Conservation (phyloP, 139 green algal species). For the Chlorella sorokiniana region DNA sequence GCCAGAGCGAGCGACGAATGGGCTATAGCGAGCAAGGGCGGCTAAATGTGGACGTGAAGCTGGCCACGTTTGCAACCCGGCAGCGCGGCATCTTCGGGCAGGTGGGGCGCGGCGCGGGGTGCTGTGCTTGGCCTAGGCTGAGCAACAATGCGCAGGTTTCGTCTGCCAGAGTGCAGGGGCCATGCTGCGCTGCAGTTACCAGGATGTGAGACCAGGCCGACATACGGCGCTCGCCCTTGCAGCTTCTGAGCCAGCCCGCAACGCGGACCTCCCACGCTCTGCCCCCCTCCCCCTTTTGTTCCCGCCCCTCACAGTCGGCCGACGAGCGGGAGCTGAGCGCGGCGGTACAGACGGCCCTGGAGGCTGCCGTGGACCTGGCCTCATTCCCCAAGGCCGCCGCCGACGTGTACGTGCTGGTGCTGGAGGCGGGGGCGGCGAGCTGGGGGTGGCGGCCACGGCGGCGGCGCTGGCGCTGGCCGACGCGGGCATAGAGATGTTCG, state of each 20-base stretch:
- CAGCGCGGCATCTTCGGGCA: constrained; percentile 41
- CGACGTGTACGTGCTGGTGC: constrained; percentile 71
- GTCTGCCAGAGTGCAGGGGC: too few relatives aligned
- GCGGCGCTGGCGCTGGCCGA: constrained; percentile 76
- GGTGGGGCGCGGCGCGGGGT: background rate
- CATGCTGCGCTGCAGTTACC: too few relatives aligned
- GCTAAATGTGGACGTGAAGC: constrained; percentile 70
- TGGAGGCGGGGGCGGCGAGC: constrained; percentile 73
- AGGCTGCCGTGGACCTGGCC: constrained; percentile 53
- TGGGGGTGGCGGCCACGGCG: constrained; percentile 57
- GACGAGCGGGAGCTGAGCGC: constrained; percentile 35
- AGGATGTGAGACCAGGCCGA: too few relatives aligned
- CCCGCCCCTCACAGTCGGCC: constrained; percentile 12
- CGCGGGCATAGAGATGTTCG: constrained; percentile 73
- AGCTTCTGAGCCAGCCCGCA: too few relatives aligned
- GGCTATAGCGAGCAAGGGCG: constrained; percentile 65
- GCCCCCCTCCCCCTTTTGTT: background rate
- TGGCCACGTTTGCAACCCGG: constrained; percentile 63
- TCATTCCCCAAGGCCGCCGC: constrained; percentile 73
- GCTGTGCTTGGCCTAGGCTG: too few relatives aligned
- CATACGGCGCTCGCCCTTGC: too few relatives aligned
- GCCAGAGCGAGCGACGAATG: constrained; percentile 60
- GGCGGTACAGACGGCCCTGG: constrained; percentile 55
- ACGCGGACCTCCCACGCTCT: too few relatives aligned
- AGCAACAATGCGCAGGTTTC: too few relatives aligned